Evolutionary conservation across 2,329 filamentous ascomycete genomes (phyloP), one percentile per base, ranked within the genome.

Genomic region (Ceratocystis papillata): DNA sequence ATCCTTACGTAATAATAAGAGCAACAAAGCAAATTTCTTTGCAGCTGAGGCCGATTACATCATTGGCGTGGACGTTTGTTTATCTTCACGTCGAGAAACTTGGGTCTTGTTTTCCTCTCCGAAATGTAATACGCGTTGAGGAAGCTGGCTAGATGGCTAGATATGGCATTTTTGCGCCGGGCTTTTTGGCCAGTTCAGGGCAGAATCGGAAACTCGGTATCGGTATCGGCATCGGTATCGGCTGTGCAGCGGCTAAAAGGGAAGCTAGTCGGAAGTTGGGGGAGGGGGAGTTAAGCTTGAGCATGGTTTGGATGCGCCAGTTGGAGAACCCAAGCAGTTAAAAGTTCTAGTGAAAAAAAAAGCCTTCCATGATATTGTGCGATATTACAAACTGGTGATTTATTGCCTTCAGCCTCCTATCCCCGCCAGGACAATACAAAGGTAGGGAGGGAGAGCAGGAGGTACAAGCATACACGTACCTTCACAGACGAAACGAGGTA

Each of bases 141-240:
- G 37, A 12, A 41, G n/a, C 22, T 50, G 46, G 46, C 46, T n/a
- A 5, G 46, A 30, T 30, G 30, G 25, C 28, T 30, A 30, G 28
- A 30, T 30, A 5, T 33, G 30, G 5, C 10, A 22, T 8, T 17
- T 20, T 5, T n/a, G 17, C n/a, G n/a, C 46, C 15, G 17, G 46
- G 15, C 46, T n/a, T n/a, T 6, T 50, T 50, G 46, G 46, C n/a
- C 5, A 25, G 22, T 15, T 15, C 22, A 25, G 20, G 50, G 10
- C 22, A 55, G 50, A 25, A 25, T 30, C n/a, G 50, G 50, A 55
- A 55, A 25, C 50, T 55, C 50, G 50, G 50, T 28, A 55, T 55
- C 2, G 50, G 50, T 22, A 55, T 55, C 50, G 50, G 50, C 50
- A 55, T 55, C 20, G 45, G 45, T 5, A 55, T 55, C 50, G 50